phyloP scores from a whole-genome alignment of 345 rosid species.

The Anastatica hierochuntica region DNA sequence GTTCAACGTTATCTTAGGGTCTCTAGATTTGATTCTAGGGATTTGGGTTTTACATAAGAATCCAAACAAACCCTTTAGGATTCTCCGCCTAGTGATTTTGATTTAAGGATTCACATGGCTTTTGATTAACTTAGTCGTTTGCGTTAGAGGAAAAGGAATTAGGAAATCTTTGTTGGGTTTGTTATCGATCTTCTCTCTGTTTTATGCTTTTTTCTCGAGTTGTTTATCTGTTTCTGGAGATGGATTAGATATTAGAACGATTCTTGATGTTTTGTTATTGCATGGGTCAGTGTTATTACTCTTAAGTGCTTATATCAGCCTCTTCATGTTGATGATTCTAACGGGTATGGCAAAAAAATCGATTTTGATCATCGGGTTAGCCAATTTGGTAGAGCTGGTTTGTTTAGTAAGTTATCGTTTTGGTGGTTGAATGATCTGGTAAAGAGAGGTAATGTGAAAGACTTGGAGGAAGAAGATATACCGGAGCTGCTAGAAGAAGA shows the following conservation, averaged over 20 bases:
- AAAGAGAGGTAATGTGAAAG: slow-evolving; percentile 57
- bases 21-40: slow-evolving; percentile 44
- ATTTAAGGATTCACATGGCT: slow-evolving; percentile 68
- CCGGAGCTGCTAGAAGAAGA: slow-evolving; percentile 52
- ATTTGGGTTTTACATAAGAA: slow-evolving; percentile 52
- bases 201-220: slow-evolving; percentile 37
- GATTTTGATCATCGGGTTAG: slow-evolving; percentile 28
- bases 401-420: slow-evolving; percentile 56
- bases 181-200: slow-evolving; percentile 41
- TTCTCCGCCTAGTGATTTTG: slow-evolving; percentile 16
- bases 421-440: slow-evolving; percentile 86
- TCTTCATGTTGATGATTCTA: slow-evolving; percentile 21
- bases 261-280: slow-evolving; percentile 42
- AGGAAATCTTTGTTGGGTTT: slow-evolving; percentile 31
- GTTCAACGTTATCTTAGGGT: slow-evolving; percentile 53
- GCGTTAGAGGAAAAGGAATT: slow-evolving; percentile 32
- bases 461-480: slow-evolving; percentile 61
- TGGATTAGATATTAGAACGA: slow-evolving; percentile 14
- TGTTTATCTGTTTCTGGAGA: slow-evolving; percentile 32
- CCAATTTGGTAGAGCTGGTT: slow-evolving; percentile 52
- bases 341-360: slow-evolving; percentile 25
- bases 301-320: slow-evolving; percentile 43
- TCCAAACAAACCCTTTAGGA: slow-evolving; percentile 16
- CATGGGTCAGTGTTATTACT: slow-evolving; percentile 54
- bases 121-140: slow-evolving; percentile 37